Base-by-base conservation (phyloP, 2,329 filamentous ascomycete species). In the Botrytis tulipae region DNA sequence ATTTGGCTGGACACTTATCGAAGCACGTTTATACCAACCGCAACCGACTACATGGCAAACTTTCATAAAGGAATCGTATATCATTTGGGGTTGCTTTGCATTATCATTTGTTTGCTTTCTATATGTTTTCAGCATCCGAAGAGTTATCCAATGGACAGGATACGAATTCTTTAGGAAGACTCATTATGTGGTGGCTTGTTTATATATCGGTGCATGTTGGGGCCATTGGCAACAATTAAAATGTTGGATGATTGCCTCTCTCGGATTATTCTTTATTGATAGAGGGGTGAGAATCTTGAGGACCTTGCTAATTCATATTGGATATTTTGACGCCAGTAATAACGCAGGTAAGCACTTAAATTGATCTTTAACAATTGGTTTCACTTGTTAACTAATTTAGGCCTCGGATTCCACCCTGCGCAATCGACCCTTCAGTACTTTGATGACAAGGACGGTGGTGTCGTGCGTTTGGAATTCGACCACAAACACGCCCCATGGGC, bases 121-220 rank as follows among this genome's bases (percentile, higher is more conserved):
- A 1, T 87, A 90, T 73, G 79, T 89, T 83, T 69, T 92, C 70
- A 90, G 89, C 74, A 86, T 85, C 0, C 82, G 85, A 20, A 85
- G 84, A 80, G 90, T 86, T 0, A 91, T 94, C 73, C 85, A 86
- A 14, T 82, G 86, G 66, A 93, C 91, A 0, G 92, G 92, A 4
- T 93, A 95, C 81, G 92, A 94, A 78, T 90, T 92, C 82, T 94
- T 94, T 84, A 87, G 91, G 75, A 93, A 93, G 80, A 83, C 87
- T 80, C 71, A 72, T 61, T 93, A 93, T 77, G 84, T 93, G 20
- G 84, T 94, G 3, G 92, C 92, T 18, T 89, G 92, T 83, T 81
- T 94, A 7, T 95, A 93, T 81, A 87, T 94, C 20, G 92, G 91
- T 7, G 91, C 91, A 4, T 91, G 91, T 81, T 93, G 91, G 87